Evolutionary conservation across 2,329 filamentous ascomycete species (phyloP), one percentile per base, ranked within the genome.

Genomic region (Metarhizium album): DNA sequence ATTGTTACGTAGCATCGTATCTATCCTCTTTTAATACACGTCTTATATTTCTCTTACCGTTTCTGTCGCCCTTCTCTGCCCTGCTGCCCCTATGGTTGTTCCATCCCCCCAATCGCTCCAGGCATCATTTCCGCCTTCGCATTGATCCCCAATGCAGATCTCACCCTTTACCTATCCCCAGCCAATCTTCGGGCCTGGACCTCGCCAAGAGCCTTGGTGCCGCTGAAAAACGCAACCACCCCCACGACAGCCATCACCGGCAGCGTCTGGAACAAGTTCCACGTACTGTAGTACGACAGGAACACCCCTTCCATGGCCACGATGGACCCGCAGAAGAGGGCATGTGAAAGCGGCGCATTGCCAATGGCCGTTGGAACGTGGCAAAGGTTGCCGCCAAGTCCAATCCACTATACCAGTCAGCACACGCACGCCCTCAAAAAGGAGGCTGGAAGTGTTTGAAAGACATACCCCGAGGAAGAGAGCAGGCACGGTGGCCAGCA

Each of bases 241-340:
- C 83, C 82, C 29, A 93, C 79, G 42, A 83, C 70, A 33, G 75
- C 75, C 49, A 85, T 82, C 24, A 82, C 83, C 4, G 90, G 90
- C 47, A 98, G 74, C 14, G 82, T 82, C 73, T 95, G 85, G 76
- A 97, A 95, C 45, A 98, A 75, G 63, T 84, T 95, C 90, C 91
- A 96, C 63, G 73, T 81, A 49, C 80, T 85, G 71, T 97, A 97
- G 77, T 98, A 98, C 58, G 95, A 71, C 74, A 93, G 91, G 71
- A 98, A 96, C 51, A 95, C 83, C 16, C 80, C 86, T 68, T 98
- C 93, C 74, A 98, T 87, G 22, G 83, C 82, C 38, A 95, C 54
- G 51, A 98, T 82, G 4, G 90, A 95, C 48, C 86, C 87, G 59
- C 94, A 86, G 74, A 97, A 98, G 33, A 90, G 67, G 29, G 74